A percentile compares a stretch with the other conserved stretches of the same genome.
These are phyloP conservation scores for Saccharum spontaneum DNA, from an alignment of 176 grass and related monocot genomes.

Conservation along the genomic window DNA sequence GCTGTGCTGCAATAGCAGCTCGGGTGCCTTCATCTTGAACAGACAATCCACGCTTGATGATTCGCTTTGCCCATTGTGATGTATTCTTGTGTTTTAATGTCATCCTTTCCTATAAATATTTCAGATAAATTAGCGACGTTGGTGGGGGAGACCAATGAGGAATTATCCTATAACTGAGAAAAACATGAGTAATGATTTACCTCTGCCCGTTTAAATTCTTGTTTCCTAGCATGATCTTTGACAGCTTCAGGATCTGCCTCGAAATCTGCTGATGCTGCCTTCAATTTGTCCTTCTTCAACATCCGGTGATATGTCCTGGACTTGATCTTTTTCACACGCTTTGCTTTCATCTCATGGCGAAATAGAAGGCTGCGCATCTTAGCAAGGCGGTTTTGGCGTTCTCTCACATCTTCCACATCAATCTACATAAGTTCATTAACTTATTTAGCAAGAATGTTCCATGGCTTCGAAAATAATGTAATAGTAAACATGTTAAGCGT, in stretches of 20 bases:
- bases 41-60: slow-evolving; percentile 73
- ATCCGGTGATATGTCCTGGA: slow-evolving; percentile 95
- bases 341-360: slow-evolving; percentile 88
- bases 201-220: slow-evolving; percentile 89
- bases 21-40: slow-evolving; percentile 93
- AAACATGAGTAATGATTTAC: slow-evolving; percentile 33
- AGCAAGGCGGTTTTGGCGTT: slow-evolving; percentile 75
- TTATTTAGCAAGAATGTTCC: slow-evolving; percentile 7
- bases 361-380: slow-evolving; percentile 99
- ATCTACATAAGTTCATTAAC: slow-evolving; percentile 55
- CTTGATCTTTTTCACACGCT: slow-evolving; percentile 94
- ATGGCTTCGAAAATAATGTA: slow-evolving; percentile 21
- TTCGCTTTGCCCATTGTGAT: slow-evolving; percentile 84
- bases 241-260: slow-evolving; percentile 76
- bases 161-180: slow-evolving; percentile 5
- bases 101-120: slow-evolving; percentile 74
- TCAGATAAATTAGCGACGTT: not conserved
- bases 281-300: slow-evolving; percentile 80
- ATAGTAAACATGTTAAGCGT: not conserved
- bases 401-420: slow-evolving; percentile 71
- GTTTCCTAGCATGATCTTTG: slow-evolving; percentile 74
- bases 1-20: slow-evolving; percentile 76
- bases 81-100: slow-evolving; percentile 93
- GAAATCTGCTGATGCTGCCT: slow-evolving; percentile 58
- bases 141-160: not conserved